Base-by-base conservation (phyloP, 1,284 basidiomycete genomes). In the Cutaneotrichosporon sp. region DNA sequence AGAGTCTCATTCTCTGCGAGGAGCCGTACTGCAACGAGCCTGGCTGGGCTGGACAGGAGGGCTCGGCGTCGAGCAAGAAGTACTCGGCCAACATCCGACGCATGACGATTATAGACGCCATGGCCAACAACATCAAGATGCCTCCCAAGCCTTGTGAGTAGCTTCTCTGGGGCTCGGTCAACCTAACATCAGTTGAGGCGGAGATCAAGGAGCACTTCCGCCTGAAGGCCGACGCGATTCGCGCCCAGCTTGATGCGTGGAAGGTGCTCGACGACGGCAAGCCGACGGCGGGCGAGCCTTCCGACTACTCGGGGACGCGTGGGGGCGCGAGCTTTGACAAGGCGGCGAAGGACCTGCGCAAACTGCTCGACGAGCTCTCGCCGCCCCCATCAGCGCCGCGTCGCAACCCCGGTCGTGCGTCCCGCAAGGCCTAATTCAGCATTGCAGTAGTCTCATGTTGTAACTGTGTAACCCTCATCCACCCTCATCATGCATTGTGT, bases 21-120 rank as follows among this genome's bases (percentile, higher is more conserved):
- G 91, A 94, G 69, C 91, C 92, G 6, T 92, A 91, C 72, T 76
- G 90, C 60, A 94, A 93, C 69, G 93, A 97, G 77, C 93, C 93
- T 14, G 91, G 88, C 6, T 93, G 90, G 91, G 87, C 89, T 20
- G 80, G 79, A 45, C 83, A 83, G 58, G 85, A 82, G 14, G 91
- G 91, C 18, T 90, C 79, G 87, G 16, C 67, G 0, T 22, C 55
- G 25, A 76, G 74, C 51, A 73, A 74, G 56, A 66, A 70, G 2
- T 81, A 81, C 59, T 78, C 90, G 33, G 89, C 90, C 31, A 95
- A 95, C 74, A 85, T 94, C 25, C 85, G 92, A 51, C 82, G 92
- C 29, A 94, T 95, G 92, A 89, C 90, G 4, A 86, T 93, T 24
- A 85, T 85, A 70, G 91, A 90, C 34, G 91, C 92, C 58, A 91